Conservation (phyloP, 495 filamentous ascomycete genomes). For the Aspergillus asperescens region DNA sequence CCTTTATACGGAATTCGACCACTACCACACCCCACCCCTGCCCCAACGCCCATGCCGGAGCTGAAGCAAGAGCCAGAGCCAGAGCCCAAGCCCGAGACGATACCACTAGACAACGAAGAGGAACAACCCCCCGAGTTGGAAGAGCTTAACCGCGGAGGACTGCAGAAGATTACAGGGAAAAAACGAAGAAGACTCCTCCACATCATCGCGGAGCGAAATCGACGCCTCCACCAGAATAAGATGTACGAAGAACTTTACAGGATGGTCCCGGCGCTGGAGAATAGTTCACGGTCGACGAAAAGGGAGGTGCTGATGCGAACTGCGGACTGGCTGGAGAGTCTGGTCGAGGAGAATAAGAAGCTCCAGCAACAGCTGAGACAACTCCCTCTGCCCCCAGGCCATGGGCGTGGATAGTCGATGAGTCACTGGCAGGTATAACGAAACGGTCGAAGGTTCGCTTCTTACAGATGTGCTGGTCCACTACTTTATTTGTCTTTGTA, state of each 20-base stretch:
- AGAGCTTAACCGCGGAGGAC: neutral
- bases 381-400: neutral
- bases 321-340: conserved; percentile 3
- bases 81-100: neutral
- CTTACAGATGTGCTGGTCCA: no score
- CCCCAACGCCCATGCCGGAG: neutral
- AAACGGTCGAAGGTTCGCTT: no score
- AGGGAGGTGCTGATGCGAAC: conserved; percentile 3
- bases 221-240: conserved; percentile 9
- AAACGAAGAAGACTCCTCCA: conserved; percentile 10
- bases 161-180: conserved; percentile 4
- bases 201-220: conserved; percentile 12
- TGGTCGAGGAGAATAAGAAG: neutral
- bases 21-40: neutral
- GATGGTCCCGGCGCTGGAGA: conserved; percentile 8
- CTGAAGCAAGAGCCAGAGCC: neutral
- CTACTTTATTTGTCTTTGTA: no score
- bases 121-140: neutral
- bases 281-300: conserved; percentile 7
- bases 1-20: neutral
- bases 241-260: conserved; percentile 12
- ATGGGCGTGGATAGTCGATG: neutral
- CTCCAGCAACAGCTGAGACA: neutral
- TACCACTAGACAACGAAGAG: neutral
- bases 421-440: no score